Percentiles rank a stretch among this genome's conserved stretches.
phyloP scores from a whole-genome alignment of 2,329 filamentous ascomycete species.

The Balansia obtecta region DNA sequence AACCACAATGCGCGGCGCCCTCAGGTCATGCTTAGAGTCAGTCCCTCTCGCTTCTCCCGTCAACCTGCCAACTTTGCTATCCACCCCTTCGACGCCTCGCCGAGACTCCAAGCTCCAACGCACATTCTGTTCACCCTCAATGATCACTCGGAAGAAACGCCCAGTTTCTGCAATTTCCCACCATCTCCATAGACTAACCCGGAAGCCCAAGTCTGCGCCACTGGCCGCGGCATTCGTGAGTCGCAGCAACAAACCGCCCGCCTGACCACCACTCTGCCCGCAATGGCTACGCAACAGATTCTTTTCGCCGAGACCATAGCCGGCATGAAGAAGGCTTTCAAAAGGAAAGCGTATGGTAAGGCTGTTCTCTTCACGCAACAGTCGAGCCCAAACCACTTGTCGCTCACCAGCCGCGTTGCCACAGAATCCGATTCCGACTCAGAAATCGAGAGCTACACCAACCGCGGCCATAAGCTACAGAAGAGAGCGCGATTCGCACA shows the following conservation, averaged over 20 bases:
- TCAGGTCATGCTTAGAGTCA: background rate
- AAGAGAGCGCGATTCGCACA: conserved; percentile 60
- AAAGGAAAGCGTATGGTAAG: conserved; percentile 49
- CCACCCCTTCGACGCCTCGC: background rate
- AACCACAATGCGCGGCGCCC: background rate
- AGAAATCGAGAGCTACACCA: conserved; percentile 54
- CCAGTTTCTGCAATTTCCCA: background rate
- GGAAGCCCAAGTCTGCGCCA: background rate
- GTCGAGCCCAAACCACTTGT: background rate
- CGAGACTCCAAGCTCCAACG: background rate
- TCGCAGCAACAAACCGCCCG: background rate
- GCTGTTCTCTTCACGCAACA: conserved; percentile 1
- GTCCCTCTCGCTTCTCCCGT: conserved; percentile 1
- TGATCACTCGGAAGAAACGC: background rate
- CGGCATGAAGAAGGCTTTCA: conserved; percentile 56
- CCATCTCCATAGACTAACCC: background rate
- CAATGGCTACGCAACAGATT: conserved; percentile 42
- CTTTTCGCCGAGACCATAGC: conserved; percentile 54
- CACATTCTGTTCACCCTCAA: background rate
- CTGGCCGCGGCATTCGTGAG: background rate
- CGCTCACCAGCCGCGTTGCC: conserved; percentile 12
- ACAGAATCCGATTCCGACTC: conserved; percentile 70
- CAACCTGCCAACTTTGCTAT: conserved; percentile 1
- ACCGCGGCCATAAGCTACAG: conserved; percentile 71
- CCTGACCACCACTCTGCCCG: conserved; percentile 4